Evolutionary conservation across 805 yeast species (phyloP).

Genomic region (Pichia nanzhaoensis): DNA sequence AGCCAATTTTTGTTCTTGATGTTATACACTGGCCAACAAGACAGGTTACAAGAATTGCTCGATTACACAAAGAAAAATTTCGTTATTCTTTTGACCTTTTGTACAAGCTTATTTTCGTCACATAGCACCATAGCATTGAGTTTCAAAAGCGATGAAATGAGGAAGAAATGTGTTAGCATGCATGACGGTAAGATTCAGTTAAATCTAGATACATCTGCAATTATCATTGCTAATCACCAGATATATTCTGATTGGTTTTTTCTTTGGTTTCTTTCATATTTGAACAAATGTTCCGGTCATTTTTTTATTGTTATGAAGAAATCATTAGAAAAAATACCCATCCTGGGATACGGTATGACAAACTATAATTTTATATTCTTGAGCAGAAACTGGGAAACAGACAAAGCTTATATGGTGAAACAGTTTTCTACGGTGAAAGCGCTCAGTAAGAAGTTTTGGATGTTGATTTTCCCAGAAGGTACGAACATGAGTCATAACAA

Average conservation of each 20-base stretch:
- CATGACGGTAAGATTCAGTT: constrained; percentile 11
- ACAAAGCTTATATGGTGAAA: constrained; percentile 51
- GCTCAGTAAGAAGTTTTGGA: constrained; percentile 40
- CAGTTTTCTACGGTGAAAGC: constrained; percentile 44
- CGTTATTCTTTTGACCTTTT: constrained; percentile 44
- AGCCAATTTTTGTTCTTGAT: constrained; percentile 39
- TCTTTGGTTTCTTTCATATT: constrained; percentile 78
- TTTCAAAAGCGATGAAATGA: constrained; percentile 17
- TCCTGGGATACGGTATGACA: constrained; percentile 82
- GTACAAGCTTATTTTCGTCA: constrained; percentile 40
- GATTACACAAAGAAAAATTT: constrained; percentile 54
- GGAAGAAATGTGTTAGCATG: constrained; percentile 6
- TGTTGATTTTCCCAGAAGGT: constrained; percentile 90
- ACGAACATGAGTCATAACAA: constrained; percentile 75
- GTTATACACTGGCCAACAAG: constrained; percentile 17
- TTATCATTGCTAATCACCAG: constrained; percentile 85
- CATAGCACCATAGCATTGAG: constrained; percentile 50
- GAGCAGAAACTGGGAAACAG: constrained; percentile 81
- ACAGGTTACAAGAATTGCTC: constrained; percentile 35
- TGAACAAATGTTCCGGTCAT: constrained; percentile 56
- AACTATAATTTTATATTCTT: constrained; percentile 72
- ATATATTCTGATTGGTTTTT: constrained; percentile 92
- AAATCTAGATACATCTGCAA: constrained; percentile 24
- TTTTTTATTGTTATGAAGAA: constrained; percentile 74
- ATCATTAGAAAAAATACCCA: constrained; percentile 60